Conservation (phyloP, 805 yeast genomes). For the Kodamaea sagamina region DNA sequence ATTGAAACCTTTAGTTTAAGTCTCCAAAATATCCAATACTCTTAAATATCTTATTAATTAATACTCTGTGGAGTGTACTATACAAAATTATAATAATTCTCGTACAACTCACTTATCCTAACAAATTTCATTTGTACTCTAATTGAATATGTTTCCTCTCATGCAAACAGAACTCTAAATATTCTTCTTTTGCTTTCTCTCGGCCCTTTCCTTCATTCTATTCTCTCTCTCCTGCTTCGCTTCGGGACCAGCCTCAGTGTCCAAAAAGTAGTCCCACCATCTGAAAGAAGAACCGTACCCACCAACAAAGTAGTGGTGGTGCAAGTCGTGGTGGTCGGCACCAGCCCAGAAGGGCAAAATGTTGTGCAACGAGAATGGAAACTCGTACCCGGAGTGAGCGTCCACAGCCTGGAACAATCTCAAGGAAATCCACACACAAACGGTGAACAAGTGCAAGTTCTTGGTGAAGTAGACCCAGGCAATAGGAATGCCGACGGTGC, state of each 20-base stretch:
- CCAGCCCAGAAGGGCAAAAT: slow-evolving; percentile 97
- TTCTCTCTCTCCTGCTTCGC: slow-evolving; percentile 75
- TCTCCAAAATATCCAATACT: no score
- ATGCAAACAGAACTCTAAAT: slow-evolving; percentile 11
- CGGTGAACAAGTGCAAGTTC: slow-evolving; percentile 84
- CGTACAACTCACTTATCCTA: no score
- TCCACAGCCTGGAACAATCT: slow-evolving; percentile 96
- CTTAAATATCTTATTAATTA: no score
- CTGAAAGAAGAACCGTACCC: slow-evolving; percentile 93
- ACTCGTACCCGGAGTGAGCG: slow-evolving; percentile 96
- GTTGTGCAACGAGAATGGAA: slow-evolving; percentile 94
- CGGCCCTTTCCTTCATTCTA: slow-evolving; percentile 58
- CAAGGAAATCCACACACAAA: slow-evolving; percentile 81
- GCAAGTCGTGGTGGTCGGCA: slow-evolving; percentile 97
- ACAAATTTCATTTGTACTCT: no score
- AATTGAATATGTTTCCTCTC: no score
- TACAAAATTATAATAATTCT: no score
- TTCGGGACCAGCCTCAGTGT: slow-evolving; percentile 87
- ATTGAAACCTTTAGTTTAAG: no score
- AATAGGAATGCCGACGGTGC: slow-evolving; percentile 95
- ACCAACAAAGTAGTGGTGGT: slow-evolving; percentile 94
- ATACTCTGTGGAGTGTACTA: no score
- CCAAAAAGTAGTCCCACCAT: slow-evolving; percentile 88
- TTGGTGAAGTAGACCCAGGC: slow-evolving; percentile 75
- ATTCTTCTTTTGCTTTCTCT: slow-evolving; percentile 30